Base-by-base conservation (phyloP, 129 eudicot genomes). In the Saussurea involucrata region DNA sequence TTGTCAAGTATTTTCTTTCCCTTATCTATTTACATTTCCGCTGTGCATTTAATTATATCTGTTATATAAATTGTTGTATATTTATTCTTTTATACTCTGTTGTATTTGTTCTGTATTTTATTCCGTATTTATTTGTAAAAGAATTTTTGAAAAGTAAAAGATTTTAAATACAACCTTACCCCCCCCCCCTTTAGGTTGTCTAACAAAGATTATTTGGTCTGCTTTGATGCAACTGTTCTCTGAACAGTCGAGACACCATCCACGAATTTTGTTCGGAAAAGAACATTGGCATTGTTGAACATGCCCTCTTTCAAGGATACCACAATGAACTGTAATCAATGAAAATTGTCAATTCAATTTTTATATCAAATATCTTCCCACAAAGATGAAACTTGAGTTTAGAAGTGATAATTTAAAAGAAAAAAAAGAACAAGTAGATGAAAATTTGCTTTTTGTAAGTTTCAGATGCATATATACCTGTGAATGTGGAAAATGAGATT, bases 281-380 rank as follows among this genome's bases (percentile, higher is more conserved):
- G 95, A 67, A 93, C 98, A 80, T 93, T 93, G 28, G 98, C 98
- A 63, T 93, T 93, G 76, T 93, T 90, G 77, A 93, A 93, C 98
- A 93, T 93, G 66, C 98, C 98, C 86, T 93, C 98, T 82, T 93
- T 93, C 71, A 93, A 40, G n/a, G 98, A 93, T 42, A 93, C 98
- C 17, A 93, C 98, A 31, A 93, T 90, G 78, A 93, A 93, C 98
- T 93, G 92, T 83, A 40, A 40, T 1, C 27, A 46, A 72, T 68
- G 15, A 28, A 69, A 17, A 33, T 8, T 57, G n/a, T 49, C 58
- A 49, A 46, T 15, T 49, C 58, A 7, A 8, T 36, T 36, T 36
- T 8, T 10, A 1, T 49, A 49, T 49, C 21, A 17, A 49, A 49
- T 21, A 49, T 49, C 18, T 49, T 49, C 60, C 60, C 18, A 46